A percentile compares a stretch with the other conserved stretches of the same genome.
Evolutionary conservation across 148 eudicot species (phyloP).

Genomic region (Diospyros kaki): DNA sequence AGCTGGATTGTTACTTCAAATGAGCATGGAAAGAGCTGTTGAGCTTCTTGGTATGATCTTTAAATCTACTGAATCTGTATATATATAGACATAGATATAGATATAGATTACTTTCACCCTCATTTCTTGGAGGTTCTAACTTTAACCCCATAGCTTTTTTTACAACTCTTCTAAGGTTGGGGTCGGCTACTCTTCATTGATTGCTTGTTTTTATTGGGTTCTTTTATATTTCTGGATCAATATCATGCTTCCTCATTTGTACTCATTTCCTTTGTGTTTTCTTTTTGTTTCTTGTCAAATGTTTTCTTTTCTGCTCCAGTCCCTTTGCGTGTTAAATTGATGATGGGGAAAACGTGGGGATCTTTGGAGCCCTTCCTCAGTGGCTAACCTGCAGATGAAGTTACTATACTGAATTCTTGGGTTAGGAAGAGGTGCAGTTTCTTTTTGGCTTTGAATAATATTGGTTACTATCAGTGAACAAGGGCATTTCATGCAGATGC

Average conservation of each 20-base stretch:
- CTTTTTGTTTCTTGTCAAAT: not conserved
- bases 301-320: constrained; percentile 41
- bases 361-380: constrained; percentile 64
- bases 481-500: not conserved
- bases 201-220: not conserved
- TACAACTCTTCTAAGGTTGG: not conserved
- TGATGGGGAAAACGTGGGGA: constrained; percentile 91
- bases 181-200: not conserved
- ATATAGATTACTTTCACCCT: not conserved
- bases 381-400: constrained; percentile 12
- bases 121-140: not conserved
- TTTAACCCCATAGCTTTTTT: not conserved
- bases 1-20: constrained; percentile 67
- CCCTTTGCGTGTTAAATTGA: constrained; percentile 79
- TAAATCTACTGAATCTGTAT: not conserved
- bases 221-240: not conserved
- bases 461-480: not conserved
- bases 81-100: not conserved
- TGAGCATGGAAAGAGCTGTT: constrained; percentile 83
- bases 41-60: constrained; percentile 64
- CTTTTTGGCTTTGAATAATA: not conserved
- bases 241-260: not conserved
- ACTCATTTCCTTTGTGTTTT: not conserved
- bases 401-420: constrained; percentile 4
- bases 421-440: not conserved